phyloP scores from a whole-genome alignment of 495 filamentous ascomycete species.

The Aspergillus indologenus region DNA sequence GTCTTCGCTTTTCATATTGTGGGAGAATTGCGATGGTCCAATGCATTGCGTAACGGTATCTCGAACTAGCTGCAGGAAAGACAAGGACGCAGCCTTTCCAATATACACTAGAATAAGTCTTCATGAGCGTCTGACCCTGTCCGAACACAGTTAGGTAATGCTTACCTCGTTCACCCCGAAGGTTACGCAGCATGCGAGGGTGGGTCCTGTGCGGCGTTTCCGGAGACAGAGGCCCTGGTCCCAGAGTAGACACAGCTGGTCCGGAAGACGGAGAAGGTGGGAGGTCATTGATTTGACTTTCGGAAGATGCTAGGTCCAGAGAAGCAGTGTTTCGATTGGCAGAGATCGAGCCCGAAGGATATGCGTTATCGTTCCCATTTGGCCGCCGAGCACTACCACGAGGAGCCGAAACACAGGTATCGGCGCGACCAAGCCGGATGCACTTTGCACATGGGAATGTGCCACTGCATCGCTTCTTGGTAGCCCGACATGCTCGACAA shows the following conservation, averaged over 20 bases:
- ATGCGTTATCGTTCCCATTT: neutral
- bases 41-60: constrained; percentile 43
- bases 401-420: constrained; percentile 30
- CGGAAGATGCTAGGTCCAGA: neutral
- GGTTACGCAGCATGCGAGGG: constrained; percentile 37
- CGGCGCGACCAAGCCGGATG: constrained; percentile 29
- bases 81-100: constrained; percentile 40
- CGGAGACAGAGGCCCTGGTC: constrained; percentile 25
- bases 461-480: constrained; percentile 43
- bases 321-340: neutral
- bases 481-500: constrained; percentile 35
- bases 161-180: constrained; percentile 38
- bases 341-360: neutral
- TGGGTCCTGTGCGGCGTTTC: constrained; percentile 38
- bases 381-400: neutral
- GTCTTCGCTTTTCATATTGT: constrained; percentile 38
- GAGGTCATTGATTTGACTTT: neutral
- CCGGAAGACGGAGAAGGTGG: neutral
- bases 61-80: constrained; percentile 41
- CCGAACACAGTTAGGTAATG: too few relatives aligned
- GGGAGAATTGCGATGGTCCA: constrained; percentile 42
- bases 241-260: neutral
- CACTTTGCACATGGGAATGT: constrained; percentile 40
- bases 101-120: constrained; percentile 30
- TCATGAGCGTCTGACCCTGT: neutral